Evolutionary conservation across 1,284 basidiomycete genomes (phyloP).

Genomic region (Wolfiporia cocos): DNA sequence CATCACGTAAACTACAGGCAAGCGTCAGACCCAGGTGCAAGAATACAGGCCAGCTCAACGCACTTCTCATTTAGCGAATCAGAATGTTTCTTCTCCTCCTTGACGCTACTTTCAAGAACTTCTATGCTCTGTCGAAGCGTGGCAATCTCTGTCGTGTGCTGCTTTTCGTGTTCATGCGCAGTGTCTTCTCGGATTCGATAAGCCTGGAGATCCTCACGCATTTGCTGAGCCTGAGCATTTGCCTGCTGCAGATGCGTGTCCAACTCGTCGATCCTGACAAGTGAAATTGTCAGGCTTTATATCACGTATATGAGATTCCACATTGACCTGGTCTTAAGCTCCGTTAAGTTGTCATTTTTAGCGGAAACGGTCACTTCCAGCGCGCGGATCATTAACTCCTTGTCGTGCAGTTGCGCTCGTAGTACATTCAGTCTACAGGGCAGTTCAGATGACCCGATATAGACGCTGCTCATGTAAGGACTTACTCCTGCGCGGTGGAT

Average conservation of each 20-base stretch:
- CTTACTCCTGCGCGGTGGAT: slow-evolving; percentile 10
- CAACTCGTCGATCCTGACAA: slow-evolving; percentile 16
- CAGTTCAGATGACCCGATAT: too few relatives aligned
- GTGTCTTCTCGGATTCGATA: slow-evolving; percentile 17
- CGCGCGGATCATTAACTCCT: slow-evolving; percentile 2
- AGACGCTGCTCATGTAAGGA: too few relatives aligned
- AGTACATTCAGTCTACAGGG: slow-evolving; percentile 8
- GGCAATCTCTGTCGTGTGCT: slow-evolving; percentile 9
- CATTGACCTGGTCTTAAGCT: slow-evolving; percentile 2
- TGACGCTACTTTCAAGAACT: slow-evolving; percentile 8
- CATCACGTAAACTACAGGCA: slow-evolving; percentile 19
- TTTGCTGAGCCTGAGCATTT: slow-evolving; percentile 16
- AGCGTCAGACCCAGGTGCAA: too few relatives aligned
- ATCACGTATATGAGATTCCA: neutral
- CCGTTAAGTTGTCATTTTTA: slow-evolving; percentile 7
- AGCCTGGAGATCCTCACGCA: slow-evolving; percentile 25
- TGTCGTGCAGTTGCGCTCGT: neutral
- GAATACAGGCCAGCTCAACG: too few relatives aligned
- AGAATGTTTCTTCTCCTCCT: slow-evolving; percentile 19
- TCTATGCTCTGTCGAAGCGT: slow-evolving; percentile 8
- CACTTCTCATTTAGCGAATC: slow-evolving; percentile 22
- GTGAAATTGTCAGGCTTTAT: neutral
- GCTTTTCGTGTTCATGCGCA: slow-evolving; percentile 7
- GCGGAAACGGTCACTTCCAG: slow-evolving; percentile 1
- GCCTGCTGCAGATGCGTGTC: slow-evolving; percentile 16